Evolutionary conservation across 768 basidiomycete genomes (phyloP), one percentile per base, ranked within the genome.

Genomic region (Suillus fuscotomentosus): DNA sequence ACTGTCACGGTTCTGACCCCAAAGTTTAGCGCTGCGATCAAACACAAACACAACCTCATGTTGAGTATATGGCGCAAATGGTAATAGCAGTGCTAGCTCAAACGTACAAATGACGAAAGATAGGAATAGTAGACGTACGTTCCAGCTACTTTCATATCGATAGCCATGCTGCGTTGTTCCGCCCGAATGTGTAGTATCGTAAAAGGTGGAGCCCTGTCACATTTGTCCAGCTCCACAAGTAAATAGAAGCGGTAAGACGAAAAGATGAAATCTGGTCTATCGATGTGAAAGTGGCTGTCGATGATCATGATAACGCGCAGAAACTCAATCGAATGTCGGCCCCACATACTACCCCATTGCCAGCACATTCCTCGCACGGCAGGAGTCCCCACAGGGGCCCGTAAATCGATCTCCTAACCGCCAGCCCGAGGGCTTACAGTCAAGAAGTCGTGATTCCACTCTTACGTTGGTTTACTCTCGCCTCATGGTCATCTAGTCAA

Each of bases 261-360:
- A 31, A 31, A 31, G 31, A 31, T 31, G 31, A 31, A 31, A 31
- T 31, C 31, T 31, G 31, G 31, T 31, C 31, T 31, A 31, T 31
- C 31, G 31, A 31, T 6, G 5, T 31, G 31, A 31, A 31, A 31
- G 31, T 31, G 5, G 31, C 5, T 31, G 31, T 31, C 31, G 1
- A 31, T 31, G 31, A 31, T 31, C 31, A 31, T 13, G 14, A 39
- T 15, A 39, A 22, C 51, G 20, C 43, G 31, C 60, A 61, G 34
- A 57, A 31, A 27, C 60, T 63, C 20, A 5, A 63, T 63, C 60
- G 68, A 61, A 81, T 91, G 87, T 92, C 65, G 75, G 89, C 90
- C 87, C 81, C 89, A 87, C 80, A 91, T 92, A 92, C 90, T 91
- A 92, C 90, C 78, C 89, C 83, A 71, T 70, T 77, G 81, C 88